Base-by-base conservation (phyloP, 2,329 filamentous ascomycete genomes). In the Fusarium irregulare region DNA sequence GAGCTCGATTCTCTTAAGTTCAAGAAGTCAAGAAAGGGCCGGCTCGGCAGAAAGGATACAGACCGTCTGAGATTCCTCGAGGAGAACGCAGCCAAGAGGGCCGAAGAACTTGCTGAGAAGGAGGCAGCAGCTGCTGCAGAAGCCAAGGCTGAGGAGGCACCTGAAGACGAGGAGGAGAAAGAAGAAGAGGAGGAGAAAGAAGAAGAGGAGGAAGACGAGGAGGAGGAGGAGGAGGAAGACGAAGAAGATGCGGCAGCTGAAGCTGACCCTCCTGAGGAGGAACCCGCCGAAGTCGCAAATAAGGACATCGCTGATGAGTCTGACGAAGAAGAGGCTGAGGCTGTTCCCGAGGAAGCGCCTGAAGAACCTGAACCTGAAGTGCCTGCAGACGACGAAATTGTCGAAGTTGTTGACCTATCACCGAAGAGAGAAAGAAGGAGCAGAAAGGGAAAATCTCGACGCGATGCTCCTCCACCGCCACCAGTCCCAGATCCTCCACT, bases 391-490 rank as follows among this genome's bases (percentile, higher is more conserved):
- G 68, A 64, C 21, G 70, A 73, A 40, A 64, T 69, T 41, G 77
- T 87, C 44, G 85, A 86, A 57, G 79, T 88, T 51, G 72, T 88
- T 68, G 86, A 87, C 60, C 82, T 85, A 78, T 79, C 84, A 16
- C 77, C 84, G 0, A 79, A 83, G 67, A 80, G 79, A 51, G 80
- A 77, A 65, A 83, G 80, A 77, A 84, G 83, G 76, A 81, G 78
- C 59, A 81, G 80, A 71, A 80, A 78, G 76, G 79, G 76, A 55
- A 83, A 78, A 64, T 75, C 76, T 40, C 83, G 80, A 66, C 74
- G 80, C 23, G 73, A 76, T 55, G 77, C 78, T 27, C 78, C 78
- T 30, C 76, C 77, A 6, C 81, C 83, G 1, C 80, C 81, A 11
- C 78, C 84, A 11, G 81, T 80, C 9, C 83, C 84, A 23, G 83